These are phyloP conservation scores for Phaeosphaeriaceae sp. DNA, from an alignment of 2,329 filamentous ascomycete genomes.

Conservation along the genomic window DNA sequence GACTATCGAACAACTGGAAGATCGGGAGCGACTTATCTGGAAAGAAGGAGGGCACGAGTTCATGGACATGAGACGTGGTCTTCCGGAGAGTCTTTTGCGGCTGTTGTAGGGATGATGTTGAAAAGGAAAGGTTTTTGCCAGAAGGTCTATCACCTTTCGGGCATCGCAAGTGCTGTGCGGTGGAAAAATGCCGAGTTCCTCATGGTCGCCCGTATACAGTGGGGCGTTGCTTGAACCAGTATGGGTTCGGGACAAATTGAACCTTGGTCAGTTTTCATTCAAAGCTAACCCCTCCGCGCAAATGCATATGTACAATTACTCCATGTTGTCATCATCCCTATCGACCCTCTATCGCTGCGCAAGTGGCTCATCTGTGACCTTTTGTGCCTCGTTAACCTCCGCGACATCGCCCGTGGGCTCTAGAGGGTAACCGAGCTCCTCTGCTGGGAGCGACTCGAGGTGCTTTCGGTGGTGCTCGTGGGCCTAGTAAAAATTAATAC, in stretches of 20 bases:
- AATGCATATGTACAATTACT: background rate
- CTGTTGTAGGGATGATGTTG: too few relatives aligned
- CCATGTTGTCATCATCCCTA: background rate
- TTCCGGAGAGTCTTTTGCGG: too few relatives aligned
- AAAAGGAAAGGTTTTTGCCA: too few relatives aligned
- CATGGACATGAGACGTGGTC: too few relatives aligned
- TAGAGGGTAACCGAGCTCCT: conserved; percentile 82
- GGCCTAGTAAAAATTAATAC: conserved; percentile 64
- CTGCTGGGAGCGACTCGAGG: conserved; percentile 80
- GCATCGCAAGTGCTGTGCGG: too few relatives aligned
- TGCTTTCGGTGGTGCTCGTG: conserved; percentile 87
- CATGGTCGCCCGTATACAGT: too few relatives aligned
- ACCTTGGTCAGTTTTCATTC: background rate
- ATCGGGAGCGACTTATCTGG: background rate
- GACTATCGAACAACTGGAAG: too few relatives aligned
- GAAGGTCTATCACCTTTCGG: too few relatives aligned
- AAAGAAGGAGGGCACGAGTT: background rate
- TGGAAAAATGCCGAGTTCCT: too few relatives aligned
- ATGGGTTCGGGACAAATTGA: background rate
- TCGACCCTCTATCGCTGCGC: conserved; percentile 62
- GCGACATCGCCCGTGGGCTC: conserved; percentile 65
- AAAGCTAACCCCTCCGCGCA: background rate
- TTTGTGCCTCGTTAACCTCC: conserved; percentile 65
- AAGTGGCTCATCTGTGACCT: conserved; percentile 64
- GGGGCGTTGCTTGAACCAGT: background rate